Base-by-base conservation (phyloP, 345 rosid species). In the Acer yangbiense region DNA sequence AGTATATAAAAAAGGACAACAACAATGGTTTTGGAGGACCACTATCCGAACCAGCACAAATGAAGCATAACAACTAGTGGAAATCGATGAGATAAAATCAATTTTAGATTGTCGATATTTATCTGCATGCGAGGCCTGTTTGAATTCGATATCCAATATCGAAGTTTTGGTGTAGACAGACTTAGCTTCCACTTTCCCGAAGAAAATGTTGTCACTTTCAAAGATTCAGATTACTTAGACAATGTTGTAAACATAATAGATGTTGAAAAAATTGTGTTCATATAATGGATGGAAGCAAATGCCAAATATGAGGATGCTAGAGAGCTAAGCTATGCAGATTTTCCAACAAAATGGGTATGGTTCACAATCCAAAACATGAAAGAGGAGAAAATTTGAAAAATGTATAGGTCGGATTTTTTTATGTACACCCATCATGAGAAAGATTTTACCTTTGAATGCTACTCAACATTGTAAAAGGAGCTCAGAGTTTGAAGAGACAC, bases 61-160 rank as follows among this genome's bases (percentile, higher is more conserved):
- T 54, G 17, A 5, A 13, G 0, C 14, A 3, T 20, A 13, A 54
- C 18, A 54, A 17, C 1, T 5, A 54, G 0, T 17, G 18, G 14
- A 29, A 21, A 21, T 18, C 6, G 71, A 72, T 58, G 75, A 81
- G n/a, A 77, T 77, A 0, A 61, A 77, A 43, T 0, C 13, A 0
- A 72, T 17, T 18, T 18, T 81, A 5, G 75, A 81, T 54, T 58
- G 78, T 27, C 48, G 78, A 23, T 77, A 77, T 35, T 29, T 72
- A 10, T 57, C 65, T 1, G 20, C 68, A 2, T 7, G n/a, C 6
- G 78, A 81, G 32, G 75, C 78, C 0, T 23, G 27, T 35, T 69
- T 48, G 2, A 46, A 9, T 77, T 77, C 3, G 72, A 68, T 16
- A 68, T 77, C 18, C 66, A 72, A 7, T 27, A 18, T 7, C 21